These are phyloP conservation scores for Cymbopogon citratus DNA, from an alignment of 176 grass and related monocot species.

Conservation along the genomic window DNA sequence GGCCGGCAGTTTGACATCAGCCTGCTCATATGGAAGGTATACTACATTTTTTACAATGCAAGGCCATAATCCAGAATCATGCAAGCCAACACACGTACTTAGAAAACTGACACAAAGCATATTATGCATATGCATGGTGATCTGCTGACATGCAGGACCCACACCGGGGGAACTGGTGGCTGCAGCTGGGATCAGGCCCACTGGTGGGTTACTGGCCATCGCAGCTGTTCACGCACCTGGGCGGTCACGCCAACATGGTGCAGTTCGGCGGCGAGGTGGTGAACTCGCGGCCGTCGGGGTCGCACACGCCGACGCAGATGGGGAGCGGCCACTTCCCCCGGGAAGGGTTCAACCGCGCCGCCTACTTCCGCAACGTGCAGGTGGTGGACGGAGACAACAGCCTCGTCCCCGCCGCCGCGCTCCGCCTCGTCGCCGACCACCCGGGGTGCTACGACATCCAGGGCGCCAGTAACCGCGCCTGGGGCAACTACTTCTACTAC, in stretches of 20 bases:
- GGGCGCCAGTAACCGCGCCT: constrained; percentile 41
- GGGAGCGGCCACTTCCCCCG: constrained; percentile 63
- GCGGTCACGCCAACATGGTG: constrained; percentile 71
- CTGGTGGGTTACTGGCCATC: constrained; percentile 87
- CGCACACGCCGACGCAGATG: constrained; percentile 80
- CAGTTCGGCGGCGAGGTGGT: constrained; percentile 92
- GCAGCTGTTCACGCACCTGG: constrained; percentile 60
- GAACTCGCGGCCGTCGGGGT: constrained; percentile 41
- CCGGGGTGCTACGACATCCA: constrained; percentile 60
- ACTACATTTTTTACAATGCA: no score
- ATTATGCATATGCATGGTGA: no score
- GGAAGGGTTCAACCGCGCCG: constrained; percentile 46
- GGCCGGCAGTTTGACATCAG: constrained; percentile 77
- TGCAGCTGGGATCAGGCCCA: constrained; percentile 60
- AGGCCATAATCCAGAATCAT: no score
- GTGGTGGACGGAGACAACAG: constrained; percentile 83
- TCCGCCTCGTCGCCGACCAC: constrained; percentile 65
- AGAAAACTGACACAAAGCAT: no score
- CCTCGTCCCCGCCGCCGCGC: constrained; percentile 54
- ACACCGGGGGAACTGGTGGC: constrained; percentile 75
- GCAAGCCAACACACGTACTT: no score
- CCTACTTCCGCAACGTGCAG: constrained; percentile 91
- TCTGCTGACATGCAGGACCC: constrained; percentile 44
- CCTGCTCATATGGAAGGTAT: constrained; percentile 76
- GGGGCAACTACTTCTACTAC: constrained; percentile 87